Evolutionary conservation across 2,329 filamentous ascomycete genomes (phyloP).

Genomic region (Xylaria sp.): DNA sequence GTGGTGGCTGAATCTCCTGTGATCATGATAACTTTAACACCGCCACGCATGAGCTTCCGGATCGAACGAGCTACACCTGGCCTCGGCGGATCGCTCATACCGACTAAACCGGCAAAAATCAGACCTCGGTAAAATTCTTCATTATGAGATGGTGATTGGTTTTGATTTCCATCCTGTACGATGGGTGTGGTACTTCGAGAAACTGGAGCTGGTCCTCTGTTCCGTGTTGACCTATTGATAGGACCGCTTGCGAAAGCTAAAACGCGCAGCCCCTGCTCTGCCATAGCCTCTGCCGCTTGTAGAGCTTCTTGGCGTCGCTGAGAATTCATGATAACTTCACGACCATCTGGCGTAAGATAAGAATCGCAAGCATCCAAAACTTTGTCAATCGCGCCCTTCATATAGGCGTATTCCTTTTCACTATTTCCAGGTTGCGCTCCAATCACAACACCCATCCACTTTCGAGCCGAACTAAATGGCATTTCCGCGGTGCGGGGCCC

Average conservation of each 20-base stretch:
- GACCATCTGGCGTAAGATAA: constrained; percentile 86
- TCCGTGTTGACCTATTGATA: constrained; percentile 61
- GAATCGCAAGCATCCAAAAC: constrained; percentile 89
- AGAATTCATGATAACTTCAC: constrained; percentile 86
- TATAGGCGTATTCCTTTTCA: constrained; percentile 85
- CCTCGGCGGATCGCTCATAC: constrained; percentile 96
- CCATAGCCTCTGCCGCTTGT: constrained; percentile 86
- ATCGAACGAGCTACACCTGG: constrained; percentile 92
- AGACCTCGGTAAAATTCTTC: constrained; percentile 86
- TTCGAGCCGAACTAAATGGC: constrained; percentile 95
- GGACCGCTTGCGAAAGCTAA: constrained; percentile 92
- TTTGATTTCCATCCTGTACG: constrained; percentile 53
- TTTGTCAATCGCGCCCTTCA: constrained; percentile 93
- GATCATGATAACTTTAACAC: constrained; percentile 98
- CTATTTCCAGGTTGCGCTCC: constrained; percentile 66
- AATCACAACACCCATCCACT: constrained; percentile 99
- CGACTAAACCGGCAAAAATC: constrained; percentile 90
- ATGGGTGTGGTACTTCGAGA: constrained; percentile 65
- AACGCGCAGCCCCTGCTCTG: constrained; percentile 87
- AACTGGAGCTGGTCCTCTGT: constrained; percentile 51
- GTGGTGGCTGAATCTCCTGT: constrained; percentile 97
- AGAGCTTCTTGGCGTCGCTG: constrained; percentile 77
- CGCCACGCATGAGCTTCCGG: constrained; percentile 87
- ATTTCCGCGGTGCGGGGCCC: constrained; percentile 86
- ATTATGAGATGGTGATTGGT: constrained; percentile 56